phyloP scores from a whole-genome alignment of 2,329 filamentous ascomycete species.

The Ampelomyces quisqualis region DNA sequence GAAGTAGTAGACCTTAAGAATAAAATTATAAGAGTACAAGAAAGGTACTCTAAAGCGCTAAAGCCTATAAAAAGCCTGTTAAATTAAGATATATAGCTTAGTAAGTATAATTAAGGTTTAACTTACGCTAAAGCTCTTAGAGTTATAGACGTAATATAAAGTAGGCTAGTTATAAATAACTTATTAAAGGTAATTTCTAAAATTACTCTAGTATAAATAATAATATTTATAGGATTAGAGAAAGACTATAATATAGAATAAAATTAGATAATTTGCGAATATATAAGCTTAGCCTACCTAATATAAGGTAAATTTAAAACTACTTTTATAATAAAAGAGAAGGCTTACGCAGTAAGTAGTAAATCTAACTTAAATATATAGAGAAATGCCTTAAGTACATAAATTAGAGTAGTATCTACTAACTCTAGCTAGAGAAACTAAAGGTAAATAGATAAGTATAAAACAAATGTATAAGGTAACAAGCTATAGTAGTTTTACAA shows the following conservation, averaged over 20 bases:
- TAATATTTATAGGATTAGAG: not conserved
- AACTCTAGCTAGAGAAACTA: not conserved
- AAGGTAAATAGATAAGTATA: not conserved
- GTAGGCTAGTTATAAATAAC: not conserved
- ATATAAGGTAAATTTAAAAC: no score
- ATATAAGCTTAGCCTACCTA: no score
- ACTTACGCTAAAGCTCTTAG: not conserved
- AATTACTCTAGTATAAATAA: not conserved
- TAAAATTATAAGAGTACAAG: not conserved
- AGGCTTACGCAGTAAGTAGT: no score
- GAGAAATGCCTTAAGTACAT: not conserved
- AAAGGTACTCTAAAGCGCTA: not conserved
- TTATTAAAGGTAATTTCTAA: not conserved
- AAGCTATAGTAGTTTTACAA: not conserved
- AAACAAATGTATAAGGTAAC: not conserved
- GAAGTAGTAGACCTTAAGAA: not conserved
- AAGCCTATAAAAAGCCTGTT: not conserved
- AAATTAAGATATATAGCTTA: not conserved
- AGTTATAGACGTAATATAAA: not conserved
- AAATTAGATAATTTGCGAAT: not conserved
- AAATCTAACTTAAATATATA: not conserved
- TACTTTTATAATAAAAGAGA: no score
- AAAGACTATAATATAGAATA: not conserved
- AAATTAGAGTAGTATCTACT: not conserved
- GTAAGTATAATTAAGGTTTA: not conserved